Conservation (phyloP, 73 alveolate genomes). For the Uronychia binucleata region DNA sequence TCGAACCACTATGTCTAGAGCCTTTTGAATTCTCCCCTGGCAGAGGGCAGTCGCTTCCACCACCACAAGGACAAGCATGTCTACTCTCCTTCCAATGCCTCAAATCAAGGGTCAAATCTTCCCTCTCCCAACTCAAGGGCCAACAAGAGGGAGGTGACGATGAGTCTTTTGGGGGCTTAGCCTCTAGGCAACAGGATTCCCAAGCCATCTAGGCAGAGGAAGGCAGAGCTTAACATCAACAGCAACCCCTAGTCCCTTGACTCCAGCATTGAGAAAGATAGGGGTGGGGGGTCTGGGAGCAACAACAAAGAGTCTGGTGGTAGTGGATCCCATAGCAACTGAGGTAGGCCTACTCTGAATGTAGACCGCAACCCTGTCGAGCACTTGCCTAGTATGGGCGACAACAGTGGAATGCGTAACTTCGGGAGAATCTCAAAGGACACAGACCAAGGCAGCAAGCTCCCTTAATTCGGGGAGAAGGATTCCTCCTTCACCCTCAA, state of each 20-base stretch:
- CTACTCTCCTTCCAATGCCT: background rate
- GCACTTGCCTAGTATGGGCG: background rate
- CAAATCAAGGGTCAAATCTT: no score
- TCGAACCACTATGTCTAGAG: background rate
- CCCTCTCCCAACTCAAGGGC: slow-evolving; percentile 1
- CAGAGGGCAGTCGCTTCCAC: background rate
- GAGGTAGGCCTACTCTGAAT: no score
- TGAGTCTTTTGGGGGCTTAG: background rate
- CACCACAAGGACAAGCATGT: background rate
- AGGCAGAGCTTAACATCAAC: background rate
- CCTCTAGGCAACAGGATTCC: background rate
- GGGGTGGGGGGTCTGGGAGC: background rate
- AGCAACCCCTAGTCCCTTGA: background rate
- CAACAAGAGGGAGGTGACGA: background rate
- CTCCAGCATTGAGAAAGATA: background rate
- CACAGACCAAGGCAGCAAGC: no score
- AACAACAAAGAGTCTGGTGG: background rate
- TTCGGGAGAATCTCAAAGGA: background rate
- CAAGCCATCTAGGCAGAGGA: background rate
- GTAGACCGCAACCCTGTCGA: no score
- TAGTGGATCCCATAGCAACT: background rate
- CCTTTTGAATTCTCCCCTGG: background rate
- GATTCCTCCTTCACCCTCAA: background rate
- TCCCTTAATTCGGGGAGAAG: background rate
- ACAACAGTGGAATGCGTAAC: background rate